Percentiles rank a stretch among this genome's conserved stretches.
phyloP scores from a whole-genome alignment of 2,329 filamentous ascomycete genomes.

The Colletotrichum godetiae region DNA sequence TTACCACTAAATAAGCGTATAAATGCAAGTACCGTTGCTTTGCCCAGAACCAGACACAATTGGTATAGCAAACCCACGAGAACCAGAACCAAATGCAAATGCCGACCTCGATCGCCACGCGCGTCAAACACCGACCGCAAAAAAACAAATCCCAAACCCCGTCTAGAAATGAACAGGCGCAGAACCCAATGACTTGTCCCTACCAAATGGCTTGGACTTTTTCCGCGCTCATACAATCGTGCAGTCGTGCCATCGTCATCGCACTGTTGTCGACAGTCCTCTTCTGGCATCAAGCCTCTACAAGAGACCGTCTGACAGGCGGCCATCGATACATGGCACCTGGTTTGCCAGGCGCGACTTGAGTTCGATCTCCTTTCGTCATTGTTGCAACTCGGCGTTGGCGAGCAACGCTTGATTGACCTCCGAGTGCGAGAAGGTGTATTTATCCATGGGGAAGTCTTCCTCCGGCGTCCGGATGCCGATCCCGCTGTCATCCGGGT shows the following conservation, averaged over 20 bases:
- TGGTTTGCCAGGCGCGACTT: conserved; percentile 29
- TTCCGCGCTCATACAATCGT: conserved; percentile 37
- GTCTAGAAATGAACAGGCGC: conserved; percentile 29
- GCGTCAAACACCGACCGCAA: conserved; percentile 27
- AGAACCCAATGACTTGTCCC: conserved; percentile 3
- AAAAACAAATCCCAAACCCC: conserved; percentile 24
- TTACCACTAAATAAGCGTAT: conserved; percentile 34
- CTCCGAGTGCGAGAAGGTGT: conserved; percentile 55
- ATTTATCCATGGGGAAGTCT: conserved; percentile 72
- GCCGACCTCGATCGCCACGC: conserved; percentile 25
- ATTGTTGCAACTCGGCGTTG: conserved; percentile 43
- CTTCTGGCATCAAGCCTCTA: conserved; percentile 28
- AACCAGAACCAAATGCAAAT: conserved; percentile 31
- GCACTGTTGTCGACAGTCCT: conserved; percentile 31
- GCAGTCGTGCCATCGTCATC: conserved; percentile 38
- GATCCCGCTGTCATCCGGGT: conserved; percentile 77
- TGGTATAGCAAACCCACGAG: conserved; percentile 33
- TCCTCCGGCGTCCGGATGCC: conserved; percentile 76
- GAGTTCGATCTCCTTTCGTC: conserved; percentile 6
- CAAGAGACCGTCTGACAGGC: conserved; percentile 21
- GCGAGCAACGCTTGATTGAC: conserved; percentile 46
- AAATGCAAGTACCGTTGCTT: conserved; percentile 25
- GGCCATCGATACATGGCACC: conserved; percentile 32
- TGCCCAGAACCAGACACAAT: conserved; percentile 28
- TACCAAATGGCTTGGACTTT: conserved; percentile 22